phyloP scores from a whole-genome alignment of 306 rosid genomes.

The Cajanus cajan region DNA sequence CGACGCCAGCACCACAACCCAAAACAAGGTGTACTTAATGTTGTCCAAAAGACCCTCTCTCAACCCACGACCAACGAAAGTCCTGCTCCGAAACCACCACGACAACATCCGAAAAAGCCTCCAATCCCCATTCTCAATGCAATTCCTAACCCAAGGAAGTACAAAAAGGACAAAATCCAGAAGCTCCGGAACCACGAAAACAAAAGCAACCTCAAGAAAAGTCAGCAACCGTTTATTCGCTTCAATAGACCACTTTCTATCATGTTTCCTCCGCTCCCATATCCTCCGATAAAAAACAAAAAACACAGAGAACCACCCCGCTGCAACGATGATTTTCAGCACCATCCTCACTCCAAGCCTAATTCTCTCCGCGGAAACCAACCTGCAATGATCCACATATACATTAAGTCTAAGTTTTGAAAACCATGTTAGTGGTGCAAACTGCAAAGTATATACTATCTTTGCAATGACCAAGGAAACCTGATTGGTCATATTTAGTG shows the following conservation, averaged over 20 bases:
- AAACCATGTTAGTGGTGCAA: too few relatives aligned
- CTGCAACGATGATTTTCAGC: conserved; percentile 61
- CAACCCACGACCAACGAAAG: conserved; percentile 90
- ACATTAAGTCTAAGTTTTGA: not conserved
- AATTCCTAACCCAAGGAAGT: conserved; percentile 80
- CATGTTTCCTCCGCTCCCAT: conserved; percentile 56
- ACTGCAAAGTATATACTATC: too few relatives aligned
- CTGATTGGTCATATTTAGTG: too few relatives aligned
- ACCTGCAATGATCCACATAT: not conserved
- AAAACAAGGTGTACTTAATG: conserved; percentile 64
- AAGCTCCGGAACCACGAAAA: conserved; percentile 70
- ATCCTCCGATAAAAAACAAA: conserved; percentile 55
- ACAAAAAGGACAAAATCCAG: conserved; percentile 56
- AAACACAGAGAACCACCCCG: conserved; percentile 57
- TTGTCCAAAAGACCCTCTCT: conserved; percentile 81
- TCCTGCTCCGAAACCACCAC: conserved; percentile 85
- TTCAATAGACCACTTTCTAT: conserved; percentile 54
- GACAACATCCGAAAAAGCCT: conserved; percentile 52
- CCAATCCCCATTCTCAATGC: conserved; percentile 73
- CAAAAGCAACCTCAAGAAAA: conserved; percentile 55
- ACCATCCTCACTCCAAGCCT: conserved; percentile 65
- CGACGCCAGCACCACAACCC: conserved; percentile 73
- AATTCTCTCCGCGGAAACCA: conserved; percentile 63
- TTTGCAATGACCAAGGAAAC: too few relatives aligned
- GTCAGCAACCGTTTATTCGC: conserved; percentile 47